Percentiles rank a stretch among this genome's conserved stretches.
Evolutionary conservation across 2,329 filamentous ascomycete genomes (phyloP).

Genomic region (Colletotrichum limetticola): DNA sequence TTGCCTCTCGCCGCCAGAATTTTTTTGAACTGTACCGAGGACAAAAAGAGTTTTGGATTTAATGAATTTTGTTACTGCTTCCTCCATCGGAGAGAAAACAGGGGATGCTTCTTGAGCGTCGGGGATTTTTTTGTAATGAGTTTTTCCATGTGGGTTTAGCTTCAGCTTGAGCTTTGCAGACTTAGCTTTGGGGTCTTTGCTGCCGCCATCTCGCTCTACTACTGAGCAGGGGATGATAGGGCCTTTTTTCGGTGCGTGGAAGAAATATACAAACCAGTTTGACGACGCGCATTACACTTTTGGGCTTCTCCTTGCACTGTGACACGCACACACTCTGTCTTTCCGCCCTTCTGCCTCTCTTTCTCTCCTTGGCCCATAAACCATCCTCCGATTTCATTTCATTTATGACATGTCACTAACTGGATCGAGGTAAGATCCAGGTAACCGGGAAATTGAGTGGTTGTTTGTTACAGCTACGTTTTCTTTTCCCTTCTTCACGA

Average conservation of each 20-base stretch:
- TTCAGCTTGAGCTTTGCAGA: not conserved
- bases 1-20: slow-evolving; percentile 5
- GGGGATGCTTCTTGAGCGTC: not conserved
- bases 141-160: not conserved
- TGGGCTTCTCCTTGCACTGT: too few species aligned
- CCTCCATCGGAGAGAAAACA: not conserved
- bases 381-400: not conserved
- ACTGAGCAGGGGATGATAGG: not conserved
- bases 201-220: not conserved
- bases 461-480: not conserved
- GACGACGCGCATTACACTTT: not conserved
- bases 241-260: not conserved
- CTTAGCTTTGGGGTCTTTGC: not conserved
- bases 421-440: not conserved
- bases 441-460: not conserved
- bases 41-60: slow-evolving; percentile 21
- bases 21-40: not conserved
- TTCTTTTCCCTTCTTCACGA: too few species aligned
- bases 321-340: too few species aligned
- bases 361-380: not conserved
- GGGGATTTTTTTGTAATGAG: slow-evolving; percentile 17
- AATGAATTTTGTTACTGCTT: slow-evolving; percentile 8
- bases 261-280: slow-evolving; percentile 14
- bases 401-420: not conserved
- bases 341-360: too few species aligned